Conservation (phyloP, 192 early-diverging fungal genomes). For the Gorgonomyces haynaldii region DNA sequence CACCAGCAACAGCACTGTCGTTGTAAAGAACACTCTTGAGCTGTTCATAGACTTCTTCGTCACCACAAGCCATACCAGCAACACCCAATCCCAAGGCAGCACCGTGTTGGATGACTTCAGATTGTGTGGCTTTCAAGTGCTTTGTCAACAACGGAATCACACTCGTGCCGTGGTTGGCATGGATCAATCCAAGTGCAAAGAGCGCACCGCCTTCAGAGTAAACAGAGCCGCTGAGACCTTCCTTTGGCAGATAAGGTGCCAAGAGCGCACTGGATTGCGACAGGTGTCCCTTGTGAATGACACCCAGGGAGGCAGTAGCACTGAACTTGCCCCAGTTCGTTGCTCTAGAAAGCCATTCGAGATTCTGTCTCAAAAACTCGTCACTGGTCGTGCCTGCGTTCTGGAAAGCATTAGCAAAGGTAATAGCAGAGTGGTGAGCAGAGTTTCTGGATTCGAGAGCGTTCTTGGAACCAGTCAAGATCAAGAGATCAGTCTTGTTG, state of each 20-base stretch:
- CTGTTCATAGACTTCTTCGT: slow-evolving; percentile 66
- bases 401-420: slow-evolving; percentile 97
- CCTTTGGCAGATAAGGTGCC: slow-evolving; percentile 88
- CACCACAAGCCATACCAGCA: slow-evolving; percentile 88
- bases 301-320: slow-evolving; percentile 92
- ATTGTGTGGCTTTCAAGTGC: slow-evolving; percentile 63
- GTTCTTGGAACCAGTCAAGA: slow-evolving; percentile 59
- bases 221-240: slow-evolving; percentile 70
- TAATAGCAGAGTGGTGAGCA: slow-evolving; percentile 87
- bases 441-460: slow-evolving; percentile 83
- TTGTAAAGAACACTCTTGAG: slow-evolving; percentile 80
- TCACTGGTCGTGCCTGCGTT: slow-evolving; percentile 96
- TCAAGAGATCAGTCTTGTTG: slow-evolving; percentile 91
- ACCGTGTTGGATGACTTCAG: slow-evolving; percentile 92
- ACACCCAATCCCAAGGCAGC: slow-evolving; percentile 90
- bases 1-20: slow-evolving; percentile 94
- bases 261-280: slow-evolving; percentile 70
- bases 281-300: slow-evolving; percentile 97
- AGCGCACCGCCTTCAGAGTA: slow-evolving; percentile 96
- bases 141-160: slow-evolving; percentile 75
- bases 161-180: slow-evolving; percentile 83
- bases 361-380: slow-evolving; percentile 90
- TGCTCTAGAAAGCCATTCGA: slow-evolving; percentile 94
- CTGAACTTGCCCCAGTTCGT: slow-evolving; percentile 99
- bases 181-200: slow-evolving; percentile 93